phyloP scores from a whole-genome alignment of 2,329 filamentous ascomycete species.

The Stemphylium lycopersici region DNA sequence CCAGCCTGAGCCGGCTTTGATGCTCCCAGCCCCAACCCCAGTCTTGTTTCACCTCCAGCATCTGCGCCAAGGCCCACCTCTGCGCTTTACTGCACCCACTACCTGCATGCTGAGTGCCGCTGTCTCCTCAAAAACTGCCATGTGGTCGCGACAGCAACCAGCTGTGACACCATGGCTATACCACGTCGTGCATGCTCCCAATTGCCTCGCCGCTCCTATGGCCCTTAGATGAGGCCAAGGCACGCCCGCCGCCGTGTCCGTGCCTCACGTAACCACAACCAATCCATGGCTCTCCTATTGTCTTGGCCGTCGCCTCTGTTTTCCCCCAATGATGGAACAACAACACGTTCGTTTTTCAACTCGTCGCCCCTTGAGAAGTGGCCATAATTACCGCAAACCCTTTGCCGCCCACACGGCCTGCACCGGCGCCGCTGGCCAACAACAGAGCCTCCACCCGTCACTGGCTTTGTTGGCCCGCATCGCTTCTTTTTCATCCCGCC shows the following conservation, averaged over 20 bases:
- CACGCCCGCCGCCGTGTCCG: constrained; percentile 13
- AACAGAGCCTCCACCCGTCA: constrained; percentile 4
- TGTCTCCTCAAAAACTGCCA: constrained; percentile 1
- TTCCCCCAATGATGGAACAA: constrained; percentile 7
- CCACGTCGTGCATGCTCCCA: constrained; percentile 7
- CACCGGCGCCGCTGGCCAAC: constrained; percentile 4
- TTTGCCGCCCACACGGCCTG: constrained; percentile 21
- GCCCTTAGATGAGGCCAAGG: constrained; percentile 27
- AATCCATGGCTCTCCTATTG: constrained; percentile 8
- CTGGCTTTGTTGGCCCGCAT: constrained; percentile 4
- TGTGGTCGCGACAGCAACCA: constrained; percentile 7
- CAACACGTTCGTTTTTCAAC: constrained; percentile 7
- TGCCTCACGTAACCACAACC: constrained; percentile 19
- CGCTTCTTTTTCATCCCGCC: neutral
- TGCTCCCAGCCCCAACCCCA: neutral
- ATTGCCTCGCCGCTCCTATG: constrained; percentile 14
- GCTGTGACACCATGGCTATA: neutral
- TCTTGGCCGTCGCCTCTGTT: constrained; percentile 9
- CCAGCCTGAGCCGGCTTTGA: neutral
- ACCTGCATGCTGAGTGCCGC: neutral
- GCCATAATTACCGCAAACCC: neutral
- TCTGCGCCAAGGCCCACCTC: constrained; percentile 4
- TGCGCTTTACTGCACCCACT: neutral
- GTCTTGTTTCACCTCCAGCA: constrained; percentile 6
- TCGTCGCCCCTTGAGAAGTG: constrained; percentile 3